Evolutionary conservation across 345 rosid genomes (phyloP).

Genomic region (Salix viminalis): DNA sequence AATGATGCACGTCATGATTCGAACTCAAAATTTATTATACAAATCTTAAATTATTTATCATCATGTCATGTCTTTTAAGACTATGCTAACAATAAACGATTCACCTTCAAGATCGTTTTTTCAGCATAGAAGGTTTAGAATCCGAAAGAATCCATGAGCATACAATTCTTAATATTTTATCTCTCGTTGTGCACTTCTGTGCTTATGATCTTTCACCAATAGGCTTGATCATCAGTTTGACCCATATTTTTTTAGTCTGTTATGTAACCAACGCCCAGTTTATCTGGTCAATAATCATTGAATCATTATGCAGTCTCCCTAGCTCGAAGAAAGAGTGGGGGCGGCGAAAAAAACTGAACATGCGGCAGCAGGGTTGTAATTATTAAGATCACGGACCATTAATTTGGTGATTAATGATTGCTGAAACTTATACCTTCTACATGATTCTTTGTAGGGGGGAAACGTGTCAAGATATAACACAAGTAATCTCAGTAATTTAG

Average conservation of each 20-base stretch:
- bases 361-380: slow-evolving; percentile 1
- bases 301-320: slow-evolving; percentile 5
- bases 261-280: slow-evolving; percentile 18
- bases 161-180: too few relatives aligned
- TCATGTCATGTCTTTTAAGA: too few relatives aligned
- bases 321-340: not conserved
- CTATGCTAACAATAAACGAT: too few relatives aligned
- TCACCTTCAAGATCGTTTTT: not conserved
- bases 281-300: slow-evolving; percentile 28
- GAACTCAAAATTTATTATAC: accelerated
- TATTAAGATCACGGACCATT: not conserved
- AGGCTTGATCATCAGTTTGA: slow-evolving; percentile 10
- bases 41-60: too few relatives aligned
- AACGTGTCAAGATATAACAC: slow-evolving; percentile 23
- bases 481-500: slow-evolving; percentile 12
- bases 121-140: not conserved
- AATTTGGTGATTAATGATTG: not conserved
- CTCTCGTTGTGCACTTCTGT: not conserved
- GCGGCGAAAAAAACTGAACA: not conserved
- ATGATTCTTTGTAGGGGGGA: slow-evolving; percentile 22
- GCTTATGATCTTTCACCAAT: not conserved
- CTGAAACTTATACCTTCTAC: not conserved
- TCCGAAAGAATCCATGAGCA: not conserved
- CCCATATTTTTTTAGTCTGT: not conserved
- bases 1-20: too few relatives aligned